Evolutionary conservation across 139 green algal species (phyloP), one percentile per base, ranked within the genome.

Genomic region (Nannochloris sp.): DNA sequence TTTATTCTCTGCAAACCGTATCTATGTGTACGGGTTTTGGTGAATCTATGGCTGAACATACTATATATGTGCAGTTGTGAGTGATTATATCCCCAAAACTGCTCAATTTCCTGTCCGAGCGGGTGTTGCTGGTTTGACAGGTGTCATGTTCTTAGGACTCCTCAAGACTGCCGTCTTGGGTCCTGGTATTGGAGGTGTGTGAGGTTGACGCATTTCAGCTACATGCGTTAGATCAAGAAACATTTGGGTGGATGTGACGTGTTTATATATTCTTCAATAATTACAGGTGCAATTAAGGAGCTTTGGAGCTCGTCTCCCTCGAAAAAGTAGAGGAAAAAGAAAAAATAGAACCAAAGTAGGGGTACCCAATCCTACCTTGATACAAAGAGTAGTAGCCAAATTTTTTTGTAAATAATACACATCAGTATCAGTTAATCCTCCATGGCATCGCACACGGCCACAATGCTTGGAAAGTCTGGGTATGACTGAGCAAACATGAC

Each of bases 81-180:
- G 15, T n/a, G 70, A 76, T 56, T 76, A 76, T 43, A 57, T 76
- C 18, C 70, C 70, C 0, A 62, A 57, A 10, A 29, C 18, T 18
- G 21, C 72, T 19, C 70, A 76, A 44, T 55, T 68, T 56, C 70
- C 70, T 2, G 63, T 49, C 14, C 56, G 70, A 4, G 55, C 24
- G 6, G 70, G 70, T 16, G 63, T 76, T 48, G 16, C 70, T 21
- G 70, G 63, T 11, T 24, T 76, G 5, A 60, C 63, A n/a, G 24
- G 27, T 11, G 29, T 71, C 9, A 76, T 67, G 2, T 70, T 64
- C 4, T 3, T 71, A 16, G 70, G 70, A 4, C 36, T 76, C 8
- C 48, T 62, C 9, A 76, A 76, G 63, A 57, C 70, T 24, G 44
- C 44, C 4, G 10, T 76, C 4, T 48, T 9, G 4, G 68, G 68